Percentiles rank a stretch among this genome's conserved stretches.
phyloP scores from a whole-genome alignment of 805 yeast genomes.

The Myxozyma melibiosi region DNA sequence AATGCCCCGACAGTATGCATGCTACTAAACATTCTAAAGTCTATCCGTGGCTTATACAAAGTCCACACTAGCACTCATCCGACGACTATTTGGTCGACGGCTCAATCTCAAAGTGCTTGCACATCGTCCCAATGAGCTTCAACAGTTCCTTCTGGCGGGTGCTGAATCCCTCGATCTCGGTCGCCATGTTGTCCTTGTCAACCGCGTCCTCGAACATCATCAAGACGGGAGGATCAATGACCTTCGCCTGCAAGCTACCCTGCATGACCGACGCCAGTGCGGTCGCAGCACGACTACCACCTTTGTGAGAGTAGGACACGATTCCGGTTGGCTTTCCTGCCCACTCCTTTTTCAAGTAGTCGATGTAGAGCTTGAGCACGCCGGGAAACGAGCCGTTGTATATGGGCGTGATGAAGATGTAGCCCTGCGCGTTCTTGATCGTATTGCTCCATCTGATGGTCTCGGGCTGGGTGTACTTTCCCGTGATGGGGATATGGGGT shows the following conservation, averaged over 20 bases:
- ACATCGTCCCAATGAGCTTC: background rate
- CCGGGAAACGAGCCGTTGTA: slow-evolving; percentile 48
- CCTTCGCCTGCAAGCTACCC: slow-evolving; percentile 6
- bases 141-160: background rate
- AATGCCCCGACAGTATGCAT: no score
- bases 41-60: no score
- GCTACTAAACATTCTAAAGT: no score
- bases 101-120: background rate
- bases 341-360: slow-evolving; percentile 45
- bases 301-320: slow-evolving; percentile 37
- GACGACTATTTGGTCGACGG: no score
- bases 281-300: slow-evolving; percentile 17
- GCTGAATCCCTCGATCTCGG: background rate
- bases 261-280: background rate
- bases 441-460: slow-evolving; percentile 17
- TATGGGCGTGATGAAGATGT: slow-evolving; percentile 46
- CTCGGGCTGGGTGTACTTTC: slow-evolving; percentile 21
- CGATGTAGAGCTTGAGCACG: slow-evolving; percentile 45
- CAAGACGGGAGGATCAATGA: slow-evolving; percentile 8
- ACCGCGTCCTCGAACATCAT: background rate
- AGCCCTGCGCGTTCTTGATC: slow-evolving; percentile 34
- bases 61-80: no score
- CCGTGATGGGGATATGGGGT: slow-evolving; percentile 19
- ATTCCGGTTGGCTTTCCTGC: slow-evolving; percentile 42
- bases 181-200: background rate